phyloP scores from a whole-genome alignment of 768 basidiomycete genomes.

The Mycena filopes region DNA sequence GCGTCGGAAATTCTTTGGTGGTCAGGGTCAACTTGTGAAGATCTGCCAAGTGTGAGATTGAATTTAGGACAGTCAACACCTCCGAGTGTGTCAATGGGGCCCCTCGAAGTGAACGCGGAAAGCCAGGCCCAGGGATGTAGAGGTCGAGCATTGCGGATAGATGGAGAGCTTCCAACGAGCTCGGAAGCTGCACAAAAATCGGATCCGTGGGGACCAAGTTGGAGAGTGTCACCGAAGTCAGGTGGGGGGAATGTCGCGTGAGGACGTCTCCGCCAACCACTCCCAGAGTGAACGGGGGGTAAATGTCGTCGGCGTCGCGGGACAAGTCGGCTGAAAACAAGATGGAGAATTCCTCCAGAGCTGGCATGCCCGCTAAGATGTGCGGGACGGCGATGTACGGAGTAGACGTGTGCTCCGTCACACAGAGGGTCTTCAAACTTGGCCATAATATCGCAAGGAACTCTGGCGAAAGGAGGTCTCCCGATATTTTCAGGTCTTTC shows the following conservation, averaged over 20 bases:
- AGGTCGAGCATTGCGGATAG: constrained; percentile 7
- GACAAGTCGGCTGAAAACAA: constrained; percentile 12
- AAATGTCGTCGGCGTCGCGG: not conserved
- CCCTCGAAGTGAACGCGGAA: not conserved
- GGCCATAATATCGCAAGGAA: not conserved
- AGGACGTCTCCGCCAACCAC: not conserved
- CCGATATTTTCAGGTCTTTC: constrained; percentile 6
- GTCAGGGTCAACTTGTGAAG: constrained; percentile 13
- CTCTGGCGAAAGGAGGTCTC: not conserved
- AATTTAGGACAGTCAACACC: not conserved
- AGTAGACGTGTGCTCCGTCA: constrained; percentile 23
- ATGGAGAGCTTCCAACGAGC: constrained; percentile 8
- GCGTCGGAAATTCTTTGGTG: not conserved
- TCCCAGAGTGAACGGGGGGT: constrained; percentile 17
- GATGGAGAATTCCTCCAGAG: constrained; percentile 2
- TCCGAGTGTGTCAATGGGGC: constrained; percentile 10
- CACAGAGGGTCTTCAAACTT: not conserved
- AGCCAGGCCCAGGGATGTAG: not conserved
- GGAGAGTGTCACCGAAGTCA: constrained; percentile 9
- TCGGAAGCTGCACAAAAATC: constrained; percentile 16
- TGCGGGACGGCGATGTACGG: constrained; percentile 14
- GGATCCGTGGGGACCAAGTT: constrained; percentile 19
- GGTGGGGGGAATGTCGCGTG: not conserved
- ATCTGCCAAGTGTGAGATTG: constrained; percentile 1
- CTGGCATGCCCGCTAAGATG: constrained; percentile 9